Conservation (phyloP, 768 basidiomycete genomes). For the Pleurotus sapidus region DNA sequence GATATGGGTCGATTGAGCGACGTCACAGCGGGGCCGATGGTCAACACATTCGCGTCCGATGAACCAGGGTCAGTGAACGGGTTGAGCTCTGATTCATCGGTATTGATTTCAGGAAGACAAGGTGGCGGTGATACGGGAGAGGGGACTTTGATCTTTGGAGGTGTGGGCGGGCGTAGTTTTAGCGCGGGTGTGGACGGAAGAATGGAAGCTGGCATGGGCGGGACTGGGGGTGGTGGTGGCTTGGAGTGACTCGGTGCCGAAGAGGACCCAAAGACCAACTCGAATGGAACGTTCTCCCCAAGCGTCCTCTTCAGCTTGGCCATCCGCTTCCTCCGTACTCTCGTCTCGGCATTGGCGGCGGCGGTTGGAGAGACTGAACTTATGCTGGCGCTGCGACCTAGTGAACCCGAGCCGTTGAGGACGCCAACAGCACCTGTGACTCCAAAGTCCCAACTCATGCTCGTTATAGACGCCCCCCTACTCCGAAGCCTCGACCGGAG, state of each 20-base stretch:
- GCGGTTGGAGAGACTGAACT: not conserved
- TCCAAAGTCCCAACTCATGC: slow-evolving; percentile 4
- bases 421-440: not conserved
- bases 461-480: not conserved
- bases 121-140: slow-evolving; percentile 1
- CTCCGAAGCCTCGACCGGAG: not conserved
- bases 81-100: not conserved
- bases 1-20: not conserved
- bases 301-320: slow-evolving; percentile 57
- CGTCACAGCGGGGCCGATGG: not conserved
- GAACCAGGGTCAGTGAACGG: not conserved
- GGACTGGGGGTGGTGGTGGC: slow-evolving; percentile 7
- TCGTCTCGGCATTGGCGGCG: not conserved
- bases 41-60: not conserved
- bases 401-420: not conserved
- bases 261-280: slow-evolving; percentile 39
- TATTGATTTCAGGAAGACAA: not conserved
- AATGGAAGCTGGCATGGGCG: not conserved
- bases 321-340: slow-evolving; percentile 40
- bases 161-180: slow-evolving; percentile 1
- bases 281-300: slow-evolving; percentile 56
- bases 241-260: slow-evolving; percentile 7
- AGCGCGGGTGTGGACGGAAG: not conserved
- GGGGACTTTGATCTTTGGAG: slow-evolving; percentile 3
- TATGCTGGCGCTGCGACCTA: not conserved